Conservation (phyloP, 2,329 filamentous ascomycete genomes). For the Escovopsis sp. region DNA sequence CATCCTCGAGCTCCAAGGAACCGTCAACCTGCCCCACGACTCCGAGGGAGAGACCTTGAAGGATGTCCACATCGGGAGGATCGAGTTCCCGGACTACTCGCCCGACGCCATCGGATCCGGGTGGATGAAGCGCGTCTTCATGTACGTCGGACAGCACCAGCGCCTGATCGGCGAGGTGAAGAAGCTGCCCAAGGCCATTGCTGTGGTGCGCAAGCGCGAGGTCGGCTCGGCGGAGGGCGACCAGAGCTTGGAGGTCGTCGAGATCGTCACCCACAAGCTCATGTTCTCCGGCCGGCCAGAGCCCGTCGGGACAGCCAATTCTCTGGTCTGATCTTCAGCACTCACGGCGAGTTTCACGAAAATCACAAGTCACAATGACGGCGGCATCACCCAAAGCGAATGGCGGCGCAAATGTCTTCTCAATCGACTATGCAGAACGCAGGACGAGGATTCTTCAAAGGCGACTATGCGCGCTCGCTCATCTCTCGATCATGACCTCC, state of each 20-base stretch:
- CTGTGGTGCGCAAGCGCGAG: conserved; percentile 51
- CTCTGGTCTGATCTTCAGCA: conserved; percentile 5
- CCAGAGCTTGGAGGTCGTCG: conserved; percentile 63
- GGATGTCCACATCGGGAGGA: conserved; percentile 43
- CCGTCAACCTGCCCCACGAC: conserved; percentile 56
- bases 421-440: too few relatives aligned
- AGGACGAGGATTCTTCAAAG: not conserved
- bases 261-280: conserved; percentile 77
- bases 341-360: not conserved
- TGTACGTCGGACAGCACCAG: conserved; percentile 83
- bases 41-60: conserved; percentile 16
- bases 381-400: too few relatives aligned
- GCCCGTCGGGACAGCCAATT: conserved; percentile 48
- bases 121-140: conserved; percentile 84
- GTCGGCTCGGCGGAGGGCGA: conserved; percentile 15
- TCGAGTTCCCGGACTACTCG: conserved; percentile 66
- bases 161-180: conserved; percentile 80
- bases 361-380: too few relatives aligned
- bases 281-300: conserved; percentile 75
- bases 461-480: not conserved
- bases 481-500: conserved; percentile 13
- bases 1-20: conserved; percentile 83
- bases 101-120: conserved; percentile 32
- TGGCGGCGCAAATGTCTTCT: too few relatives aligned
- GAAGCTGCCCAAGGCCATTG: conserved; percentile 66